phyloP scores from a whole-genome alignment of 306 rosid genomes.

The Acmispon strigosus region DNA sequence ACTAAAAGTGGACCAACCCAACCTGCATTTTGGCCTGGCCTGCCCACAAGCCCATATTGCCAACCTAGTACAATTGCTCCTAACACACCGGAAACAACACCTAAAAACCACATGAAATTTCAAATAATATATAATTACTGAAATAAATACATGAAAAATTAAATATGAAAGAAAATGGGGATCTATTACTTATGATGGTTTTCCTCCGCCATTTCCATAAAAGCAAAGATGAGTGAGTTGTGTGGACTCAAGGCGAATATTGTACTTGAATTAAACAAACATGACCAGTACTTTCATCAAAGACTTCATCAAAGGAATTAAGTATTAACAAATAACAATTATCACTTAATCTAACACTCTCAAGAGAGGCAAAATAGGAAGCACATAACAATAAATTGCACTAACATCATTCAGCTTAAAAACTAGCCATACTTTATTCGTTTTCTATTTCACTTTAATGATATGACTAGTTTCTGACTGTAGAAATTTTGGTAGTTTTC shows the following conservation, averaged over 20 bases:
- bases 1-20: too few species aligned
- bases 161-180: background rate
- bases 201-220: background rate
- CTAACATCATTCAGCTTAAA: background rate
- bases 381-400: background rate
- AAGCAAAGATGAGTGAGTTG: slow-evolving; percentile 8
- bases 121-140: background rate
- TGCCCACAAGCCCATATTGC: too few species aligned
- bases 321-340: background rate
- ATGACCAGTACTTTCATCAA: too few species aligned
- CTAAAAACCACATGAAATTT: slow-evolving; percentile 22
- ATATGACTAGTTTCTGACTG: background rate
- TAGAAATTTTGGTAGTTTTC: background rate
- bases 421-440: background rate
- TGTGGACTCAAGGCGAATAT: too few species aligned
- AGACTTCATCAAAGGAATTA: background rate
- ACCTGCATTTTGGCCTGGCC: too few species aligned
- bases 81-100: background rate
- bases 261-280: too few species aligned
- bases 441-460: background rate
- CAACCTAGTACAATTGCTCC: background rate
- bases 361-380: background rate
- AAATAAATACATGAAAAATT: background rate
- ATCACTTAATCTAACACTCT: background rate
- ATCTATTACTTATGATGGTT: slow-evolving; percentile 40